These are phyloP conservation scores for Mortierella hygrophila DNA, from an alignment of 192 early-diverging fungal species.

Conservation along the genomic window DNA sequence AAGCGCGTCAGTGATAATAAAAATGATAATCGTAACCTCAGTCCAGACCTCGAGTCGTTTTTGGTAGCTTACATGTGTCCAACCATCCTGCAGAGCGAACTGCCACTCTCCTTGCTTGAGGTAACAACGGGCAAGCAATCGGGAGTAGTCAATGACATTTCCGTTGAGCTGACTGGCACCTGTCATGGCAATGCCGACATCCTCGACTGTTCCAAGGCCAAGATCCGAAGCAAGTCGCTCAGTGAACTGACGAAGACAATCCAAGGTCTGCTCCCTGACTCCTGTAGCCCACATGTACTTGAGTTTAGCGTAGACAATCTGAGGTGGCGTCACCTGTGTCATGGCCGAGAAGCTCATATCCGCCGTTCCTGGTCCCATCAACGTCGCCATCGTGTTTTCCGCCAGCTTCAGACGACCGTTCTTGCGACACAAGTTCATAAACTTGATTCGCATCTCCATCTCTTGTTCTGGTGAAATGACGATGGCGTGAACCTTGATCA, in stretches of 20 bases:
- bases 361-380: slow-evolving; percentile 63
- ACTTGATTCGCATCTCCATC: slow-evolving; percentile 96
- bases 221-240: slow-evolving; percentile 79
- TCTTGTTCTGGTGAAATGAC: slow-evolving; percentile 93
- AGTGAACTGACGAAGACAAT: slow-evolving; percentile 85
- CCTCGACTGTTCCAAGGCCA: slow-evolving; percentile 67
- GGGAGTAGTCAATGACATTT: slow-evolving; percentile 63
- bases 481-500: slow-evolving; percentile 88
- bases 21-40: neutral
- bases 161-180: slow-evolving; percentile 58
- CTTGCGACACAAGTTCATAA: slow-evolving; percentile 94
- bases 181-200: slow-evolving; percentile 63
- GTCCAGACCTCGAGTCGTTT: neutral
- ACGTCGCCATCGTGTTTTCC: slow-evolving; percentile 79
- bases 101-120: slow-evolving; percentile 98
- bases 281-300: slow-evolving; percentile 92
- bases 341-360: slow-evolving; percentile 53
- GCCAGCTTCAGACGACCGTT: slow-evolving; percentile 84
- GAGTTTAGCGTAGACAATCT: slow-evolving; percentile 92
- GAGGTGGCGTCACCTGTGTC: slow-evolving; percentile 66
- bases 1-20: neutral
- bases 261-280: slow-evolving; percentile 75
- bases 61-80: slow-evolving; percentile 45
- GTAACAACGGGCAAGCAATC: slow-evolving; percentile 85
- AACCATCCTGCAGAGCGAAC: slow-evolving; percentile 62